phyloP scores from a whole-genome alignment of 345 rosid genomes.

The Mangifera indica region DNA sequence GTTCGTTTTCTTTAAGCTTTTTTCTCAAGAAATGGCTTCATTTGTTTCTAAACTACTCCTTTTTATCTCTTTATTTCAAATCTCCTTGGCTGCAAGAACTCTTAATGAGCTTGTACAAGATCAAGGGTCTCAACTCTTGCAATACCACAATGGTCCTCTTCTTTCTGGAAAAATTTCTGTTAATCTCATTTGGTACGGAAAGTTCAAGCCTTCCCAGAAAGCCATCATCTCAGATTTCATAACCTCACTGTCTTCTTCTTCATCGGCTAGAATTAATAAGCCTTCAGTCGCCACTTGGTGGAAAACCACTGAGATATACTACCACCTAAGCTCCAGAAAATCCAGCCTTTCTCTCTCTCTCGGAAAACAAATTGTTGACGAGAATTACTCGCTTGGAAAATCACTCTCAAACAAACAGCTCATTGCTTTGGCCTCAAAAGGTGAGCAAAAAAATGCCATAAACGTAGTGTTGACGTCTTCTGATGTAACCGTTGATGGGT shows the following conservation, averaged over 20 bases:
- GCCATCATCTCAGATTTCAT: conserved; percentile 63
- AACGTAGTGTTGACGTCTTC: conserved; percentile 60
- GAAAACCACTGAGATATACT: conserved; percentile 61
- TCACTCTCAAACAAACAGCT: conserved; percentile 52
- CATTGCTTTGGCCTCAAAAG: conserved; percentile 53
- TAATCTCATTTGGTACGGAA: conserved; percentile 80
- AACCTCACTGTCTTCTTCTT: conserved; percentile 39
- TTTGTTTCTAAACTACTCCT: conserved; percentile 25
- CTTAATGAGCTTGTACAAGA: conserved; percentile 42
- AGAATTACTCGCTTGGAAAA: conserved; percentile 64
- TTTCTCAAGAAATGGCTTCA: conserved; percentile 42
- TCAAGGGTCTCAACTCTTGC: conserved; percentile 47
- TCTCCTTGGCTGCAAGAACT: conserved; percentile 44
- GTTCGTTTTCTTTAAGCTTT: not conserved
- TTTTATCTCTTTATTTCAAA: conserved; percentile 39
- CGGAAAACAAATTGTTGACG: conserved; percentile 55
- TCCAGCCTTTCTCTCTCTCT: conserved; percentile 35
- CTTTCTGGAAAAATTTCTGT: conserved; percentile 62
- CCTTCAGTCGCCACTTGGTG: conserved; percentile 85
- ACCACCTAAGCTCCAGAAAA: conserved; percentile 35
- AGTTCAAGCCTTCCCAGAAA: conserved; percentile 63
- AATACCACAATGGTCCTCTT: conserved; percentile 72
- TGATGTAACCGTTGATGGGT: conserved; percentile 54
- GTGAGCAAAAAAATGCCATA: conserved; percentile 47
- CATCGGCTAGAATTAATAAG: conserved; percentile 22